Evolutionary conservation across 306 rosid species (phyloP), one percentile per base, ranked within the genome.

Genomic region (Arachis stenosperma): DNA sequence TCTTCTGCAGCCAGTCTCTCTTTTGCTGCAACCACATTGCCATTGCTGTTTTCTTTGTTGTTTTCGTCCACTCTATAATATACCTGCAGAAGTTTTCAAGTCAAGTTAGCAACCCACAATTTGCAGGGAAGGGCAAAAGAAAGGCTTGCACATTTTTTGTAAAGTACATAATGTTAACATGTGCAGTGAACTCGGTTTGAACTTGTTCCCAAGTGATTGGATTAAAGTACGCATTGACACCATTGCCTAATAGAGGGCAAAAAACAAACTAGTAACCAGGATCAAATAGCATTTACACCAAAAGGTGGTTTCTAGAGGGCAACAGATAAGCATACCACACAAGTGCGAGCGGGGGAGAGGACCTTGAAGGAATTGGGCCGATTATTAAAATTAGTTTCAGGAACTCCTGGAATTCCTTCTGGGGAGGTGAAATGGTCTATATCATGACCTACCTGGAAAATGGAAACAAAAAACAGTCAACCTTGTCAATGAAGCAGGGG

Each of bases 361-460:
- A 93, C 75, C 85, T 81, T 91, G 81, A 90, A 88, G 73, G 98
- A 93, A 83, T 93, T 93, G 77, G 98, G 98, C 41, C 98, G 96
- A 77, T 88, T 87, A 67, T 93, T 93, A 70, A 93, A 93, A 75
- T 93, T 93, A 9, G 97, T 89, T 80, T 93, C 97, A 7, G 96
- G 90, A 50, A 82, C 86, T 73, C 98, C 98, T 2, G 98, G 97
- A 67, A 82, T 89, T 83, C 96, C 97, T 88, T 93, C 98, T 7
- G 94, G 94, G 51, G 86, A 82, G 27, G 98, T 93, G 81, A 93
- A 93, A 82, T 91, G 98, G 47, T 93, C 97, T 15, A 70, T 81
- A 29, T 81, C 70, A 55, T 91, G 96, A 57, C 94, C 89, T 65
- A 93, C 89, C 97, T 93, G 88, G 73, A 65, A 79, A 62, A 71